phyloP scores from a whole-genome alignment of 441 rosid genomes.

The Breynia disticha region DNA sequence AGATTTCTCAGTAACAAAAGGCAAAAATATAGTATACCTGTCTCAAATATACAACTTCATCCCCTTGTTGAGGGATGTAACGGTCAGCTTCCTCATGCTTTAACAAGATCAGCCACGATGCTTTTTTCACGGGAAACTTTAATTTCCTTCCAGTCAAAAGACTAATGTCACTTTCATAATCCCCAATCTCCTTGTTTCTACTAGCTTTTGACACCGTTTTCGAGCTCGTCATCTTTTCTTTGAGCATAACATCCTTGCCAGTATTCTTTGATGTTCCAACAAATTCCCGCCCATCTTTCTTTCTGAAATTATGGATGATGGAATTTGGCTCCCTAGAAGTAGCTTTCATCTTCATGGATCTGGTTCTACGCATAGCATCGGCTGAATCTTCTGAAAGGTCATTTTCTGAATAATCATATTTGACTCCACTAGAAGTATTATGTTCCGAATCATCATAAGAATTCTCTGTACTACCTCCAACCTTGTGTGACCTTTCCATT shows the following conservation, averaged over 20 bases:
- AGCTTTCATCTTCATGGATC: constrained; percentile 58
- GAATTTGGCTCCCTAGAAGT: constrained; percentile 33
- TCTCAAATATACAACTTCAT: constrained; percentile 77
- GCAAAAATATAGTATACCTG: constrained; percentile 41
- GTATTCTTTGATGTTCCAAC: constrained; percentile 32
- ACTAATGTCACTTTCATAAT: constrained; percentile 33
- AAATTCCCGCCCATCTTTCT: constrained; percentile 31
- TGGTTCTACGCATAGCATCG: constrained; percentile 51
- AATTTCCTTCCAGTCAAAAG: constrained; percentile 30
- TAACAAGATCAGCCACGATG: constrained; percentile 77
- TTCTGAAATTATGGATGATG: constrained; percentile 21
- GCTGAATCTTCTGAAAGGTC: constrained; percentile 31
- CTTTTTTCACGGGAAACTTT: constrained; percentile 43
- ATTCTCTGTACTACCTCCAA: constrained; percentile 19
- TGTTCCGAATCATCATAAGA: constrained; percentile 24
- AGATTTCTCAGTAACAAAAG: constrained; percentile 9
- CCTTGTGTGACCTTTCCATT: constrained; percentile 17
- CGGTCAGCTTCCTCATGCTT: constrained; percentile 78
- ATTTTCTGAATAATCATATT: constrained; percentile 22
- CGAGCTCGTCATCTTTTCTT: constrained; percentile 51
- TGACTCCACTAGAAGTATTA: constrained; percentile 19
- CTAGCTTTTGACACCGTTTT: constrained; percentile 49
- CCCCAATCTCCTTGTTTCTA: constrained; percentile 55
- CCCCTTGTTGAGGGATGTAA: constrained; percentile 90
- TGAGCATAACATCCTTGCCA: constrained; percentile 29